A percentile compares a stretch with the other conserved stretches of the same genome.
Evolutionary conservation across 2,329 filamentous ascomycete species (phyloP).

Genomic region (Fusarium ambrosium): DNA sequence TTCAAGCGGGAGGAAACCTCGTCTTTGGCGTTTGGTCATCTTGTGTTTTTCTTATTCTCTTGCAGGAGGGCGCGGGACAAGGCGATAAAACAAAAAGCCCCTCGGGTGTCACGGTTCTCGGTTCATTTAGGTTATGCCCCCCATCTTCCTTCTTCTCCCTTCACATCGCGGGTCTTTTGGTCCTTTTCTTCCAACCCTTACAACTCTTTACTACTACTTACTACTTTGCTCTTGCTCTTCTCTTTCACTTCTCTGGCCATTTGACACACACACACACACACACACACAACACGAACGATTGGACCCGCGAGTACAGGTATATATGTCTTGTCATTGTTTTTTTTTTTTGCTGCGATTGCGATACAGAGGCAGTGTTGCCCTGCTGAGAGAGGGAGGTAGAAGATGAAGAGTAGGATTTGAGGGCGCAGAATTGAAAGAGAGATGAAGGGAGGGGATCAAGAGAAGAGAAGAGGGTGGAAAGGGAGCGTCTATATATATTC

Average conservation of each 20-base stretch:
- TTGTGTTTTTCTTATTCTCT: conserved; percentile 17
- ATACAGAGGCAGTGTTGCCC: not conserved
- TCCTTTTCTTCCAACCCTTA: conserved; percentile 7
- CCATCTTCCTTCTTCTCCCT: not conserved
- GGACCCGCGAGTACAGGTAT: conserved; percentile 21
- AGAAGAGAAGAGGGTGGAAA: not conserved
- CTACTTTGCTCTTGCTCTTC: not conserved
- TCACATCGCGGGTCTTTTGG: conserved; percentile 5
- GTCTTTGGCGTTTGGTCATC: conserved; percentile 31
- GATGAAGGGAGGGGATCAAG: not conserved
- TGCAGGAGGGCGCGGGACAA: conserved; percentile 10
- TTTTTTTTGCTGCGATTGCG: not conserved
- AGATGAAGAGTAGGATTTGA: not conserved
- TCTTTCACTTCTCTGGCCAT: conserved; percentile 1
- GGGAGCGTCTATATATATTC: conserved; percentile 35
- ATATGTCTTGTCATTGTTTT: conserved; percentile 25
- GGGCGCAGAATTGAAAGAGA: conserved; percentile 3
- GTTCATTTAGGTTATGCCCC: conserved; percentile 7
- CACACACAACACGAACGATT: conserved; percentile 8
- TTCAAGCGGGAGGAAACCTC: conserved; percentile 29
- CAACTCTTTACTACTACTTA: conserved; percentile 1
- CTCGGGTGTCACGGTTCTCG: conserved; percentile 9
- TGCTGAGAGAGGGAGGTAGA: not conserved
- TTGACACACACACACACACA: not conserved
- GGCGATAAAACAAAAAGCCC: conserved; percentile 22